phyloP scores from a whole-genome alignment of 305 asterid genomes.

The Solanum hybrid region DNA sequence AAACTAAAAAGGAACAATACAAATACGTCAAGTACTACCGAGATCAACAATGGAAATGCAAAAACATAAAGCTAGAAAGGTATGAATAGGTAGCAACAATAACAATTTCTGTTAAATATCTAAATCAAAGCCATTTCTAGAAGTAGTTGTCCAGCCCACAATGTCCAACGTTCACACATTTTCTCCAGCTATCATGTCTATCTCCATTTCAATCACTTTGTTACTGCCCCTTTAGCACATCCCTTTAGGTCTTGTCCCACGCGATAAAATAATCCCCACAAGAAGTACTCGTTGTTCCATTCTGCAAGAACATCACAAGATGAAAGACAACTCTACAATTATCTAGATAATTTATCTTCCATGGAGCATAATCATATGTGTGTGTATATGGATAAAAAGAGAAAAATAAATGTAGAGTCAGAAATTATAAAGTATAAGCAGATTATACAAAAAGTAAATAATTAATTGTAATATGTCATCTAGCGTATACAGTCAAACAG shows the following conservation, averaged over 20 bases:
- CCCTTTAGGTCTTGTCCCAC: constrained; percentile 13
- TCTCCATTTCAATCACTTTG: constrained; percentile 32
- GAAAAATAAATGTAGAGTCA: too few species aligned
- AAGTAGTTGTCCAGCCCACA: neutral
- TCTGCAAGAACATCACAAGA: constrained; percentile 25
- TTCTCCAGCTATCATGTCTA: constrained; percentile 41
- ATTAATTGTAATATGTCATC: too few species aligned
- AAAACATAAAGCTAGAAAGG: neutral
- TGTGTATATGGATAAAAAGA: too few species aligned
- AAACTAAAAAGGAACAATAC: neutral
- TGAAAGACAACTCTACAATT: neutral
- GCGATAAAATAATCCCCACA: constrained; percentile 53
- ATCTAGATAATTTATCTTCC: too few species aligned
- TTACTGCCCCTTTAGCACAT: too few species aligned
- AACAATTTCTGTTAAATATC: neutral
- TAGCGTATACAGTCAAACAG: too few species aligned
- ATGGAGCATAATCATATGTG: too few species aligned
- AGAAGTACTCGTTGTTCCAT: constrained; percentile 36
- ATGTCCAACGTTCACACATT: constrained; percentile 24
- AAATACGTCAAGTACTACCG: neutral
- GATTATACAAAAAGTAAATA: too few species aligned
- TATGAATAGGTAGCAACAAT: neutral
- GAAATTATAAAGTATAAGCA: too few species aligned
- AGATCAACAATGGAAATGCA: neutral
- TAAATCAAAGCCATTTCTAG: neutral